Conservation (phyloP, 371 early-diverging fungal genomes). For the Amoeboaphelidium occidentale region DNA sequence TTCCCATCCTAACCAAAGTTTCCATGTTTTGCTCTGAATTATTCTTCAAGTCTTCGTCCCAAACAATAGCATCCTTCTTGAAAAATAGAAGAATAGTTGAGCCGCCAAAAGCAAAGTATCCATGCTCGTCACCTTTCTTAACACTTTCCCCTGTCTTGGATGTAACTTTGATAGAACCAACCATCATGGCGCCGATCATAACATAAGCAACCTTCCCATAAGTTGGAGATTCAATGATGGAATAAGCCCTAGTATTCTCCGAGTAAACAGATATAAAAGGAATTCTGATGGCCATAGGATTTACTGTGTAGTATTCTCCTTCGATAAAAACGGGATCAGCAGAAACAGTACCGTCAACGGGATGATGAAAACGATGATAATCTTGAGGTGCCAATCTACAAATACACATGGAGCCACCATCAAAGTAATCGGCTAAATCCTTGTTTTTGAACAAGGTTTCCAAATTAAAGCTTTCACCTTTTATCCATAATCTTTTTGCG, state of each 20-base stretch:
- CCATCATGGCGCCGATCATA: constrained; percentile 67
- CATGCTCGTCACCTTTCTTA: constrained; percentile 45
- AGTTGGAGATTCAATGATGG: constrained; percentile 30
- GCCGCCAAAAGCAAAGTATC: constrained; percentile 29
- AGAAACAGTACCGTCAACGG: constrained; percentile 41
- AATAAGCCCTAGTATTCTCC: constrained; percentile 50
- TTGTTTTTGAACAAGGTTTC: constrained; percentile 27
- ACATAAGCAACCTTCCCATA: constrained; percentile 51
- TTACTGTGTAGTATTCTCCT: constrained; percentile 58
- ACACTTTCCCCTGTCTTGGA: constrained; percentile 23
- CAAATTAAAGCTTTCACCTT: constrained; percentile 47
- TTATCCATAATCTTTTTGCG: constrained; percentile 64
- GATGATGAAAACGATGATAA: constrained; percentile 63
- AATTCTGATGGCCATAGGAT: constrained; percentile 56
- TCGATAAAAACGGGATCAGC: constrained; percentile 25
- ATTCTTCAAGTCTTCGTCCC: constrained; percentile 35
- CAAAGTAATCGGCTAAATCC: constrained; percentile 16
- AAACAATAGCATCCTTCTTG: constrained; percentile 27
- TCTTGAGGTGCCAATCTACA: constrained; percentile 71
- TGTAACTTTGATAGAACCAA: constrained; percentile 52
- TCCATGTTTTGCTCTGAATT: constrained; percentile 27
- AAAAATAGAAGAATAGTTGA: constrained; percentile 48
- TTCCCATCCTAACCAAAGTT: constrained; percentile 18
- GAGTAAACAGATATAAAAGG: constrained; percentile 54
- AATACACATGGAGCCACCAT: constrained; percentile 40